phyloP scores from a whole-genome alignment of 2,329 filamentous ascomycete genomes.

The Lachnellula hyalina region DNA sequence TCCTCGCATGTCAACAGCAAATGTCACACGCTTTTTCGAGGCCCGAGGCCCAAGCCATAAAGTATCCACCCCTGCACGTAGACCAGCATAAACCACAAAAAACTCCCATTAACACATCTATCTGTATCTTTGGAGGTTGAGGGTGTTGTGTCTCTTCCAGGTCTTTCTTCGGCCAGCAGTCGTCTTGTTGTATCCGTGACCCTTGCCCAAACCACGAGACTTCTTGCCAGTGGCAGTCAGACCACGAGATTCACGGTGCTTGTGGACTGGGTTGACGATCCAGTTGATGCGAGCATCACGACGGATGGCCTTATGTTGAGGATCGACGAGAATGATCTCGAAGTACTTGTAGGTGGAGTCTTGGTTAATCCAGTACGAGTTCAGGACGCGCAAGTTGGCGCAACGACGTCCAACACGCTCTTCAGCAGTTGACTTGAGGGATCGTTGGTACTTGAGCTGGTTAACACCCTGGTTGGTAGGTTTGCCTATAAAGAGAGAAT shows the following conservation, averaged over 20 bases:
- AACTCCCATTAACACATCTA: constrained; percentile 42
- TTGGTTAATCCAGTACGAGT: constrained; percentile 99
- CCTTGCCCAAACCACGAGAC: constrained; percentile 98
- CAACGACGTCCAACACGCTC: constrained; percentile 99
- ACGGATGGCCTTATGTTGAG: constrained; percentile 99
- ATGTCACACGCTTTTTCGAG: constrained; percentile 19
- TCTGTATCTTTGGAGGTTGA: constrained; percentile 97
- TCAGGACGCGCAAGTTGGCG: constrained; percentile 98
- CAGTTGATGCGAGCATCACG: constrained; percentile 99
- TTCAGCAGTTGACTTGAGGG: constrained; percentile 94
- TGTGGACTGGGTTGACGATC: constrained; percentile 99
- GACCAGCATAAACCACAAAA: constrained; percentile 22
- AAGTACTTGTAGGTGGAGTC: constrained; percentile 99
- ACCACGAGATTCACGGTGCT: constrained; percentile 98
- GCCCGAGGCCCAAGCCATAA: constrained; percentile 18
- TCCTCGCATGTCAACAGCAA: constrained; percentile 21
- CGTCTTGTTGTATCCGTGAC: constrained; percentile 99
- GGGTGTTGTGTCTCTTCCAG: constrained; percentile 99
- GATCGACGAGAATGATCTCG: constrained; percentile 99
- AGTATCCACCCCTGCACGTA: constrained; percentile 19
- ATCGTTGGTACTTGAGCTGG: constrained; percentile 99
- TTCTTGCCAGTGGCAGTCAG: constrained; percentile 99
- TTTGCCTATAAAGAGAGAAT: constrained; percentile 64
- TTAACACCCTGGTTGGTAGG: constrained; percentile 99
- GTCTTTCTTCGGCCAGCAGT: constrained; percentile 96